Evolutionary conservation across 2,329 filamentous ascomycete genomes (phyloP).

Genomic region (Penicillium olsonii): DNA sequence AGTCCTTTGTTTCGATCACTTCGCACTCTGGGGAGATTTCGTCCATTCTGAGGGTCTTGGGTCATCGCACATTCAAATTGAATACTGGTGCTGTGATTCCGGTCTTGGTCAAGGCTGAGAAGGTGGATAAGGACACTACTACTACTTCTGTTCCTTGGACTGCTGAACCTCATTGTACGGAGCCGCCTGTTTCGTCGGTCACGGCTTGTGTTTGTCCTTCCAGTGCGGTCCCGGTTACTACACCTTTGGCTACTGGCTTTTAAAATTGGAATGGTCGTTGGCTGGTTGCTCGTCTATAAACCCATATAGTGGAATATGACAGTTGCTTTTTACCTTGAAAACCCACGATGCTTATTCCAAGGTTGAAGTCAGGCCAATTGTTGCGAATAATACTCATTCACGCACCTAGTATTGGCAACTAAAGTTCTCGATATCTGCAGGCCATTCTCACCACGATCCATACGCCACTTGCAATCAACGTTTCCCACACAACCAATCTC

Average conservation of each 20-base stretch:
- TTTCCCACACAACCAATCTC: no score
- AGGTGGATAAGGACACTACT: conserved; percentile 4
- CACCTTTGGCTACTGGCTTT: conserved; percentile 23
- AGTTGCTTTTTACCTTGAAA: no score
- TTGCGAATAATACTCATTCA: no score
- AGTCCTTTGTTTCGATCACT: conserved; percentile 55
- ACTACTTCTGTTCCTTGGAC: conserved; percentile 31
- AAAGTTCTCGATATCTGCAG: no score
- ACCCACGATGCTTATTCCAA: no score
- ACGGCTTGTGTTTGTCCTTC: conserved; percentile 34
- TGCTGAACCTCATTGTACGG: conserved; percentile 34
- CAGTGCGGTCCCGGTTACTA: conserved; percentile 32
- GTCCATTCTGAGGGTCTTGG: conserved; percentile 49
- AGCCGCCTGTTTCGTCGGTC: conserved; percentile 33
- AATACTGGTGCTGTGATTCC: conserved; percentile 54
- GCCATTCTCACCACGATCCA: no score
- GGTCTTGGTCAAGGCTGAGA: conserved; percentile 50
- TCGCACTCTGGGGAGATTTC: conserved; percentile 60
- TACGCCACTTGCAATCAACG: no score
- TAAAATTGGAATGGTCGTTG: background rate
- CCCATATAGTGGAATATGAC: no score
- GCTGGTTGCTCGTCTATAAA: no score
- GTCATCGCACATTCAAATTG: conserved; percentile 49
- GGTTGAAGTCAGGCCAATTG: no score
- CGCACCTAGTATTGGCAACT: no score